Evolutionary conservation across 257 asterid genomes (phyloP), one percentile per base, ranked within the genome.

Genomic region (Nicotiana benthamiana): DNA sequence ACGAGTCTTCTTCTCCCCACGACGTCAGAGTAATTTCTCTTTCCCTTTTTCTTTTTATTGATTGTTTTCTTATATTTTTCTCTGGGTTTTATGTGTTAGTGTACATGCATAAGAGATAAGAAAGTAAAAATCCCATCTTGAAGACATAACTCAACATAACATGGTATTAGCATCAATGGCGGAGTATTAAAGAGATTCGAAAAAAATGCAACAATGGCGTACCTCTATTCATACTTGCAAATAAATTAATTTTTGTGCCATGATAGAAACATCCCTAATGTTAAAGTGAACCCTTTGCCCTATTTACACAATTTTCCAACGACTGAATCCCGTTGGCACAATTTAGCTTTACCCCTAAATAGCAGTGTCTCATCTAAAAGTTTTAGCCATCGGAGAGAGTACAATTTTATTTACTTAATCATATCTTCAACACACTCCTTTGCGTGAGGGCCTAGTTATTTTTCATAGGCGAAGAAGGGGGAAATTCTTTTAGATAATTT

Each of bases 11-110:
- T 36, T 57, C 63, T 13, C 51, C 64, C n/a, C 43, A 81, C 17
- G 80, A 32, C 36, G 46, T 59, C 11, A 75, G 43, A 77, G 83
- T 81, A 75, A 74, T 81, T 74, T 74, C 53, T 16, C 13, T 40
- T 57, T 18, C n/a, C 27, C 36, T 6, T 36, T n/a, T 26, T 22
- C 9, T 1, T 65, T 40, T 52, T 56, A 2, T 18, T 53, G 5
- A 9, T 43, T 30, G 8, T 52, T 17, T 61, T 61, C 32, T 61
- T 61, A 4, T 26, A 5, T 61, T 26, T 60, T 11, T 24, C 17
- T 61, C 4, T 59, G 32, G 28, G 15, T 3, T 3, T 60, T 40
- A 7, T 40, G 46, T 40, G 46, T 1, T 36, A 34, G 46, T 36
- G 6, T 36, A 36, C 54, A 48, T 48, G 54, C 16, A 48, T 48